These are phyloP conservation scores for Rhododendron williamsianum DNA, from an alignment of 148 eudicot species.

Conservation along the genomic window DNA sequence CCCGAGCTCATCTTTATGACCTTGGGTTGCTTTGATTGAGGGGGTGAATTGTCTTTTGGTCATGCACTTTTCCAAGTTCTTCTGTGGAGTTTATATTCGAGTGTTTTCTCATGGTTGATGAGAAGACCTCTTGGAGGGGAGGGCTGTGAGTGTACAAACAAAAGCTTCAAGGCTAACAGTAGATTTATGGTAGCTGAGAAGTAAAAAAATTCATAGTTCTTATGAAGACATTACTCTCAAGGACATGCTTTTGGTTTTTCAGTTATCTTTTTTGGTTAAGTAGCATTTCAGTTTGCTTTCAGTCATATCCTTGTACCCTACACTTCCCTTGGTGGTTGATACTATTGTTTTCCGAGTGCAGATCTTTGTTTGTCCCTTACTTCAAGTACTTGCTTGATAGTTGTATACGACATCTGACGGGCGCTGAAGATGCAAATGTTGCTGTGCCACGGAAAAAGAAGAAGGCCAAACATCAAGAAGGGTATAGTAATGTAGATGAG, in stretches of 20 bases:
- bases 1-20: not conserved
- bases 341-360: constrained; percentile 20
- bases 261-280: not conserved
- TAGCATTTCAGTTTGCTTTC: not conserved
- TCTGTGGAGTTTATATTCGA: not conserved
- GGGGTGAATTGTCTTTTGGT: not conserved
- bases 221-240: not conserved
- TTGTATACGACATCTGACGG: constrained; percentile 54
- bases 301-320: not conserved
- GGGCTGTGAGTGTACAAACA: not conserved
- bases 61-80: not conserved
- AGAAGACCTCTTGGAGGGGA: not conserved
- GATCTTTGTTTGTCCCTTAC: constrained; percentile 89
- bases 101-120: not conserved
- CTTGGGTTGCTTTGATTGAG: not conserved
- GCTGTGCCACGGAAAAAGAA: constrained; percentile 54
- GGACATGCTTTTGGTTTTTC: not conserved
- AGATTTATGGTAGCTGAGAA: not conserved
- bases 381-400: constrained; percentile 80
- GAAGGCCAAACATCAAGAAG: constrained; percentile 57
- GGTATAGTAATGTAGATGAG: constrained; percentile 17
- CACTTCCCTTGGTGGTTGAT: not conserved
- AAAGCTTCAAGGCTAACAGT: not conserved
- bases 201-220: not conserved
- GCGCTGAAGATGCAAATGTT: constrained; percentile 33